phyloP scores from a whole-genome alignment of 805 yeast species.

The Starmera amethionina region DNA sequence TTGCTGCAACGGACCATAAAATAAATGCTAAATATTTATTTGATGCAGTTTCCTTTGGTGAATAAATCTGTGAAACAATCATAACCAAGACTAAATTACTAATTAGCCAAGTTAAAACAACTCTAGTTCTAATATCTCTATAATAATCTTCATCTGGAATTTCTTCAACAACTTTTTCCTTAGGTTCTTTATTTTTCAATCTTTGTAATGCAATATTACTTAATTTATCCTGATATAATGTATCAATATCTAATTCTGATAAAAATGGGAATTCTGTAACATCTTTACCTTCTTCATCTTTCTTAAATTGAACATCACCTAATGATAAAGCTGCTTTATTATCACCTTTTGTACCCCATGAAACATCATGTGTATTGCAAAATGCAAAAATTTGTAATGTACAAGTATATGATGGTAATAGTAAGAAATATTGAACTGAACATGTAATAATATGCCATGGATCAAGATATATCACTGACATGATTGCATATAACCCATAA shows the following conservation, averaged over 20 bases:
- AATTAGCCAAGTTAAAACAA: slow-evolving; percentile 91
- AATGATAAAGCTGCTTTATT: slow-evolving; percentile 56
- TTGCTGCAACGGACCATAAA: slow-evolving; percentile 84
- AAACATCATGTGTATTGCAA: slow-evolving; percentile 96
- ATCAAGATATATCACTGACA: slow-evolving; percentile 79
- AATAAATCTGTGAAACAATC: slow-evolving; percentile 79
- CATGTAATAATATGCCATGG: slow-evolving; percentile 96
- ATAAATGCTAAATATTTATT: slow-evolving; percentile 78
- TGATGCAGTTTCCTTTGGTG: slow-evolving; percentile 50
- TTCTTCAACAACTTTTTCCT: slow-evolving; percentile 25
- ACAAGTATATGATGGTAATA: slow-evolving; percentile 88
- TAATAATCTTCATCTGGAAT: slow-evolving; percentile 70
- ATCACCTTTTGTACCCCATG: slow-evolving; percentile 99
- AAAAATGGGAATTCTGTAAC: slow-evolving; percentile 71
- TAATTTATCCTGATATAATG: slow-evolving; percentile 67
- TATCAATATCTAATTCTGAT: slow-evolving; percentile 65
- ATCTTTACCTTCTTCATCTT: slow-evolving; percentile 65
- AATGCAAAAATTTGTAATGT: slow-evolving; percentile 92
- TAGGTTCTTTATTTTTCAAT: slow-evolving; percentile 43
- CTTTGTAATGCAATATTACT: slow-evolving; percentile 65
- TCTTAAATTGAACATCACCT: slow-evolving; percentile 70
- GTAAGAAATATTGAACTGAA: slow-evolving; percentile 75
- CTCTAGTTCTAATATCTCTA: slow-evolving; percentile 88
- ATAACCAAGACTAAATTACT: slow-evolving; percentile 72
- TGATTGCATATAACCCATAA: slow-evolving; percentile 76